A percentile compares a stretch with the other conserved stretches of the same genome.
These are phyloP conservation scores for Agarophyton chilense DNA, from an alignment of 23 red algal species.

Conservation along the genomic window DNA sequence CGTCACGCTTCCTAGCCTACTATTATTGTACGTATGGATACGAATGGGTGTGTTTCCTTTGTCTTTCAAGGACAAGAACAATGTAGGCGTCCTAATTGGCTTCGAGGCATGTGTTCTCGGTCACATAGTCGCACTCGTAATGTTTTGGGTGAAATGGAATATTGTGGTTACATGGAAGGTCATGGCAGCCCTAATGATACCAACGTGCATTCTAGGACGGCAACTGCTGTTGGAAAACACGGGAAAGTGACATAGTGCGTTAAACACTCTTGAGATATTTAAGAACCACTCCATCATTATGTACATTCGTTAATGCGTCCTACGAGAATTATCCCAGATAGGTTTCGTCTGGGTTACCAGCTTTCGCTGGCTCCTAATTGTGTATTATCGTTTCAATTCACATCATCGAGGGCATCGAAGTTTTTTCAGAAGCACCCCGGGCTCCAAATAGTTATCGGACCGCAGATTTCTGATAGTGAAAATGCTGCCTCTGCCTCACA, in stretches of 20 bases:
- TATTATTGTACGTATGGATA: constrained; percentile 38
- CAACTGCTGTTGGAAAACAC: not conserved
- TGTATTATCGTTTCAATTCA: not conserved
- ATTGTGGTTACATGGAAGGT: constrained; percentile 75
- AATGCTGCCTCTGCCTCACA: too few relatives aligned
- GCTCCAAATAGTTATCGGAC: too few relatives aligned
- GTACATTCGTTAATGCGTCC: not conserved
- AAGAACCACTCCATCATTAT: not conserved
- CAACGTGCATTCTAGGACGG: constrained; percentile 24
- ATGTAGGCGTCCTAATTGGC: constrained; percentile 15
- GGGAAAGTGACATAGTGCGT: not conserved
- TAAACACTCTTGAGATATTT: not conserved
- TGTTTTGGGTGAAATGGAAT: constrained; percentile 78
- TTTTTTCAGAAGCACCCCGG: not conserved
- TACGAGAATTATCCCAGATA: not conserved
- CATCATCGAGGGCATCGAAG: not conserved
- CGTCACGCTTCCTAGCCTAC: constrained; percentile 4
- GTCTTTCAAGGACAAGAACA: not conserved
- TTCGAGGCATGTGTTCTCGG: constrained; percentile 42
- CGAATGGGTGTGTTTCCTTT: constrained; percentile 59
- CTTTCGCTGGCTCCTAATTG: not conserved
- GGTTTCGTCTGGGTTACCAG: not conserved
- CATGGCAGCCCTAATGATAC: constrained; percentile 61
- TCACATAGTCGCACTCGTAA: constrained; percentile 50
- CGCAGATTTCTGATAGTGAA: too few relatives aligned